Evolutionary conservation across 2,329 filamentous ascomycete genomes (phyloP), one percentile per base, ranked within the genome.

Genomic region (Zopfia rhizophila): DNA sequence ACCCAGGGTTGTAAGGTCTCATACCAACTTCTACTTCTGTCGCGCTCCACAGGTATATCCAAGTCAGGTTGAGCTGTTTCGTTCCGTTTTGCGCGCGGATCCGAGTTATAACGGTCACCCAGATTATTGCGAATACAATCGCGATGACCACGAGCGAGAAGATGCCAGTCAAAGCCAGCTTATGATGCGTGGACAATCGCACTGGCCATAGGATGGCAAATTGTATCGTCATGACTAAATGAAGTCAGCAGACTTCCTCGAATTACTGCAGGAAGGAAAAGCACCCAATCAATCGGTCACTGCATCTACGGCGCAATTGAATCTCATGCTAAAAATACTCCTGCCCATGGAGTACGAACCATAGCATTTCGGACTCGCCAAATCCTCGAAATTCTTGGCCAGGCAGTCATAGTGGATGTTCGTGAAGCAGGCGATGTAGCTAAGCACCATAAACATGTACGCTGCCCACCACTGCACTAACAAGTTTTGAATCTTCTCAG

Each of bases 281-380:
- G 45, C 29, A 59, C 53, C 53, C n/a, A 56, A 37, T 12, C 23
- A 40, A 35, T 56, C 55, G 1, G 45, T 54, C 3, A 53, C 11
- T 4, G 54, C 42, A 47, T 56, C 53, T 5, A 59, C 17, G 6
- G 39, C 43, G 19, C 35, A 49, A 24, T 47, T 51, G 12, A 56
- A 39, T 14, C 43, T 41, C 40, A 55, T 43, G 17, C 22, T 40
- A 11, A 41, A 27, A 25, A 51, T 46, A n/a, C 33, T 39, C 8
- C 21, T n/a, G 3, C 48, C 38, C 17, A 50, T 31, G 16, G 28
- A 46, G n/a, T 23, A 10, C n/a, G n/a, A n/a, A n/a, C n/a, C n/a
- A n/a, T n/a, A n/a, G 17, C 49, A 51, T 11, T 53, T 45, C 12
- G 7, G 32, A 17, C 32, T 51, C 1, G 11, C 24, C 1, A 46